A percentile compares a stretch with the other conserved stretches of the same genome.
Evolutionary conservation across 2,329 filamentous ascomycete species (phyloP).

Genomic region (Pseudogymnoascus sp.): DNA sequence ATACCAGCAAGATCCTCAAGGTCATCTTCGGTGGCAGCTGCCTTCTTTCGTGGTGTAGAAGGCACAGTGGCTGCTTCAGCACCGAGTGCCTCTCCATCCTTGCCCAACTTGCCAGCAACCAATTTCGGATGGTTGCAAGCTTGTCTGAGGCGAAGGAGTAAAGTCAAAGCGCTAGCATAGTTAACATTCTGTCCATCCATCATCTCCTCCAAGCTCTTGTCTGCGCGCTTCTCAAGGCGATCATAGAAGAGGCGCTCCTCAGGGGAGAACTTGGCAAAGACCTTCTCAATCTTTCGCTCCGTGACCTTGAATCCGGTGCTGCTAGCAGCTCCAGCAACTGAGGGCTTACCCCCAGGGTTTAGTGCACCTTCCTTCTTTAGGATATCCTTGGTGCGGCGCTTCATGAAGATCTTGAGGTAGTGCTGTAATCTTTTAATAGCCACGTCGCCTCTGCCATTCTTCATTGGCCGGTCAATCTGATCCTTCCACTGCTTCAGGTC

Average conservation of each 20-base stretch:
- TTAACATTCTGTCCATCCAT: conserved; percentile 71
- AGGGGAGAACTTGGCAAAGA: conserved; percentile 68
- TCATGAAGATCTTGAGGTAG: conserved; percentile 90
- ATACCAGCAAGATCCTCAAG: conserved; percentile 79
- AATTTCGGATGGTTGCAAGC: conserved; percentile 91
- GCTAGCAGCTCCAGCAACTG: conserved; percentile 35
- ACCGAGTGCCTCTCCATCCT: conserved; percentile 76
- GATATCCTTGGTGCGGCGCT: conserved; percentile 96
- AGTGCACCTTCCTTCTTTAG: conserved; percentile 78
- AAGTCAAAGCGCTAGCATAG: conserved; percentile 87
- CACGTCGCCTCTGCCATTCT: conserved; percentile 78
- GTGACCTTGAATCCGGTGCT: conserved; percentile 79
- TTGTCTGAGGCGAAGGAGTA: conserved; percentile 84
- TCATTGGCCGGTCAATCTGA: conserved; percentile 82
- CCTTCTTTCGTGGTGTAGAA: conserved; percentile 30
- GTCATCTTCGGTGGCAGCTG: conserved; percentile 49
- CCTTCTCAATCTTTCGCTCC: conserved; percentile 75
- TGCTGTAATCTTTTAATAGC: conserved; percentile 81
- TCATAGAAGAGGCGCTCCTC: conserved; percentile 82
- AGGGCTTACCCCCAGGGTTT: conserved; percentile 61
- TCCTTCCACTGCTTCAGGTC: conserved; percentile 82
- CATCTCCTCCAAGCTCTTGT: conserved; percentile 81
- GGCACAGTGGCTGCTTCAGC: conserved; percentile 36
- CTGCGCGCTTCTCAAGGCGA: conserved; percentile 71
- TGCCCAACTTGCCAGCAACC: conserved; percentile 73